Evolutionary conservation across 1,139 yeast genomes (phyloP).

Genomic region (Casaregolazyma suthepensis): DNA sequence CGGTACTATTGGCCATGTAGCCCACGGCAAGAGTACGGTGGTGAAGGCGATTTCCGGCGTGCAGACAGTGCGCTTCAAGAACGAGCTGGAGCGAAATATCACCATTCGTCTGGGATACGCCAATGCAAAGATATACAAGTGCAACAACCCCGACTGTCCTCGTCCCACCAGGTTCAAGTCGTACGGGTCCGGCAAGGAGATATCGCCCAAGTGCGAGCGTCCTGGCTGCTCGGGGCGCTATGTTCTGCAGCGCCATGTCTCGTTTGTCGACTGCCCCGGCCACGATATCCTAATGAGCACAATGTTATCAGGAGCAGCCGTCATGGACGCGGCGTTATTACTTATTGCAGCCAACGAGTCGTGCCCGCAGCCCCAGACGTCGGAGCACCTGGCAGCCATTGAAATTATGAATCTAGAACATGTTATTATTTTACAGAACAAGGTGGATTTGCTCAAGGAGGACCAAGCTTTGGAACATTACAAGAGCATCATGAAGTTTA

Average conservation of each 20-base stretch:
- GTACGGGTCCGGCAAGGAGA: conserved; percentile 90
- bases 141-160: conserved; percentile 81
- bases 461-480: conserved; percentile 95
- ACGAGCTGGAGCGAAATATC: conserved; percentile 96
- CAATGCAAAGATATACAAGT: conserved; percentile 94
- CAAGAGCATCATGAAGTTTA: conserved; percentile 83
- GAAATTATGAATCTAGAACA: conserved; percentile 98
- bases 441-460: conserved; percentile 97
- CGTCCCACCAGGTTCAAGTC: conserved; percentile 95
- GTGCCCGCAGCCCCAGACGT: conserved; percentile 99
- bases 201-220: conserved; percentile 83
- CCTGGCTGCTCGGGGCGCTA: conserved; percentile 77
- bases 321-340: conserved; percentile 97
- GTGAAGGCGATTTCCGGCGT: conserved; percentile 99
- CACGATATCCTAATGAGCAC: conserved; percentile 99
- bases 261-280: conserved; percentile 99
- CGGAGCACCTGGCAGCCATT: conserved; percentile 98
- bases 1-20: conserved; percentile 99
- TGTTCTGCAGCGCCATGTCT: conserved; percentile 87
- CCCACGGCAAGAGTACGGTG: conserved; percentile 98
- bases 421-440: conserved; percentile 92
- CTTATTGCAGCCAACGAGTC: conserved; percentile 98
- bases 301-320: conserved; percentile 99
- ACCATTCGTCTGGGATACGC: conserved; percentile 98
- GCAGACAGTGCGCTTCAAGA: conserved; percentile 97